A percentile compares a stretch with the other conserved stretches of the same genome.
Conservation (phyloP, 2,329 filamentous ascomycete species). For the Colletotrichum truncatum region DNA sequence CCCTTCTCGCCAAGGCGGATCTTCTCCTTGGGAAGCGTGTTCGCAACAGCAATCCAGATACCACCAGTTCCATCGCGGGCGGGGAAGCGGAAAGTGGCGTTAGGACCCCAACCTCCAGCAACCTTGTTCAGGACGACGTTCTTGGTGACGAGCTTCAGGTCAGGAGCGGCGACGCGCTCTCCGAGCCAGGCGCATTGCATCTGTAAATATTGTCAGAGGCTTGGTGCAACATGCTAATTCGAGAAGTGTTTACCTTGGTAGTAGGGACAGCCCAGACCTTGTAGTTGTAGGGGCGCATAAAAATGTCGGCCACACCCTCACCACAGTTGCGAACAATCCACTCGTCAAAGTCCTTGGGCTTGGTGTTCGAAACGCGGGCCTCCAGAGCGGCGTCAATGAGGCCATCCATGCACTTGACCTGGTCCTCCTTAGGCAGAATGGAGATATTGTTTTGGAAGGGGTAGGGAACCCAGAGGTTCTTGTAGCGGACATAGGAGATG, state of each 20-base stretch:
- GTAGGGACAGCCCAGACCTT: slow-evolving; percentile 99
- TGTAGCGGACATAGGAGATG: slow-evolving; percentile 98
- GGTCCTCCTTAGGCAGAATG: slow-evolving; percentile 96
- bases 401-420: slow-evolving; percentile 92
- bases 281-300: slow-evolving; percentile 99
- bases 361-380: slow-evolving; percentile 84
- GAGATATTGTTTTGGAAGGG: slow-evolving; percentile 99
- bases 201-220: slow-evolving; percentile 52
- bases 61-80: slow-evolving; percentile 94
- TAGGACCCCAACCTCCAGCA: slow-evolving; percentile 97
- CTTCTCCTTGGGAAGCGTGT: slow-evolving; percentile 92
- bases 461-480: slow-evolving; percentile 96
- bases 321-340: slow-evolving; percentile 97
- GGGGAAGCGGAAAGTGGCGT: slow-evolving; percentile 98
- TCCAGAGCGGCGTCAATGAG: slow-evolving; percentile 95
- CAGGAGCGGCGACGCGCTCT: slow-evolving; percentile 96
- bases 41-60: slow-evolving; percentile 98
- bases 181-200: slow-evolving; percentile 99
- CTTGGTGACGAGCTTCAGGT: slow-evolving; percentile 91
- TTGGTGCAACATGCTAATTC: neutral
- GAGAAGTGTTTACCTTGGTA: slow-evolving; percentile 75
- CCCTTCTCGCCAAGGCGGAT: slow-evolving; percentile 88
- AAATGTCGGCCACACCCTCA: slow-evolving; percentile 87
- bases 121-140: slow-evolving; percentile 97
- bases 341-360: slow-evolving; percentile 97